phyloP scores from a whole-genome alignment of 768 basidiomycete genomes.

The Boletus bicolor region DNA sequence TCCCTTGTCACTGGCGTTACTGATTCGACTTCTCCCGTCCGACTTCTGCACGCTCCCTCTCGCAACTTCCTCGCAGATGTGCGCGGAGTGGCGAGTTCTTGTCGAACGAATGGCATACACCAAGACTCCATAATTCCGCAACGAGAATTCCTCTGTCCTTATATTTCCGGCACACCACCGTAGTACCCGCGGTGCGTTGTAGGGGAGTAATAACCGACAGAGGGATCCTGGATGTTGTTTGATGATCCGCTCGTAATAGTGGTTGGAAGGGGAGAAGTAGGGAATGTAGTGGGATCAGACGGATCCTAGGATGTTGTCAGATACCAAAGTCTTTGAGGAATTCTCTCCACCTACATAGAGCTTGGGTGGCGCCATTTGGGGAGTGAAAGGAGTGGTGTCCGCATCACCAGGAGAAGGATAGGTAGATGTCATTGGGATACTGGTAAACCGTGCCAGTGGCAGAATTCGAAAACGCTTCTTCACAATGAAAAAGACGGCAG shows the following conservation, averaged over 20 bases:
- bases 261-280: slow-evolving; percentile 20
- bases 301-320: slow-evolving; percentile 28
- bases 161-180: slow-evolving; percentile 27
- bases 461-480: slow-evolving; percentile 26
- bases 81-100: not conserved
- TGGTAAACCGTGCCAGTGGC: slow-evolving; percentile 15
- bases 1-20: not conserved
- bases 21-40: not conserved
- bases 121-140: not conserved
- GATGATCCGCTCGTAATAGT: slow-evolving; percentile 9
- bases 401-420: slow-evolving; percentile 1
- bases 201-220: slow-evolving; percentile 5
- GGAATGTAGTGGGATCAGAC: slow-evolving; percentile 37
- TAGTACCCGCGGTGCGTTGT: slow-evolving; percentile 18
- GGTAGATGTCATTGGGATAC: not conserved
- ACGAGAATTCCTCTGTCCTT: not conserved
- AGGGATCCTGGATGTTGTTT: not conserved
- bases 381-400: slow-evolving; percentile 11
- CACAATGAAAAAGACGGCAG: slow-evolving; percentile 38
- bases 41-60: not conserved
- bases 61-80: not conserved
- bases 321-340: not conserved
- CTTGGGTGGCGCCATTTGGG: slow-evolving; percentile 21
- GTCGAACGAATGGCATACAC: not conserved
- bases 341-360: slow-evolving; percentile 28